Evolutionary conservation across 805 yeast species (phyloP), one percentile per base, ranked within the genome.

Genomic region (Candida cerambycidarum): DNA sequence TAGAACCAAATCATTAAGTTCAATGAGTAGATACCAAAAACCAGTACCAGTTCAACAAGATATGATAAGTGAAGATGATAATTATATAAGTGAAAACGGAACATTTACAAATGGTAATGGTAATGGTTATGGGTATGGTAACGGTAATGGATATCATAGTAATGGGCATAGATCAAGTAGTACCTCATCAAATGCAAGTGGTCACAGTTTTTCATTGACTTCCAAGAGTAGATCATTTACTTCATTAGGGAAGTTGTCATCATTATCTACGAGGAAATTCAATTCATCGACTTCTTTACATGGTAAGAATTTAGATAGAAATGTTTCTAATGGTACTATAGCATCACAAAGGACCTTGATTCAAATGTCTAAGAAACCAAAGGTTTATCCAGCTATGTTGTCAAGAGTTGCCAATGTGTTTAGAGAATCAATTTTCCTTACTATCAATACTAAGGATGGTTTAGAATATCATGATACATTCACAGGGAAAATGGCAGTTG

Each of bases 401-500:
- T 88, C 97, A 4, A 74, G 80, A 38, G 98, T 93, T 13, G 96
- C 97, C 0, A 76, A 74, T 16, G 76, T 80, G 17, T 89, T 92
- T 62, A 79, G 81, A 50, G 87, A 83, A 46, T 69, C 80, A 16
- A 75, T 89, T 23, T 78, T 78, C 16, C 59, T 86, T 11, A 85
- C 89, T 2, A 88, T 89, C 46, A 80, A 87, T 50, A 85, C 84
- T 58, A 93, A 92, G 58, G 92, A 90, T 65, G 97, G 96, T 13
- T 75, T 90, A 52, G 85, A 89, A 48, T 92, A 89, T 63, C 85
- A 95, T 58, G 95, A 90, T 58, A 83, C 97, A 0, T 93, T 93
- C 57, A 85, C 96, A 0, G 99, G 99, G 25, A 74, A 87, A 16
- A 93, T 88, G 63, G 97, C 98, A 0, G 96, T 93, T 23, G 97